Conservation (phyloP, 2,329 filamentous ascomycete species). For the Neonectria sp. region DNA sequence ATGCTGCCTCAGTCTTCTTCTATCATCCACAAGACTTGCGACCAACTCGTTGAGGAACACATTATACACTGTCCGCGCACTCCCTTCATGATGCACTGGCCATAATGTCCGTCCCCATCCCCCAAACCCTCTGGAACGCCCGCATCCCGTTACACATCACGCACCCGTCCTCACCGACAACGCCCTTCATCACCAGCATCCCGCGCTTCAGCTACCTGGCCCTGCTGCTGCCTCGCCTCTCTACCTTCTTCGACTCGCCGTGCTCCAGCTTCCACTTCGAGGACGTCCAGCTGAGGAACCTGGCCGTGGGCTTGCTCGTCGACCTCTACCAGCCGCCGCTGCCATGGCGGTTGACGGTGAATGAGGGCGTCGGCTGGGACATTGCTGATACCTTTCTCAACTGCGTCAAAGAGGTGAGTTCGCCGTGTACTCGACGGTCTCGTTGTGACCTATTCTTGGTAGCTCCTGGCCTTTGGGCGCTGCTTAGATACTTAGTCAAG, state of each 20-base stretch:
- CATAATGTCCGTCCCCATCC: constrained; percentile 51
- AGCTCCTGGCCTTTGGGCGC: neutral
- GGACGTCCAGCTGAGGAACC: constrained; percentile 66
- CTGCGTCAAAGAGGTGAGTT: constrained; percentile 72
- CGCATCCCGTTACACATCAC: constrained; percentile 70
- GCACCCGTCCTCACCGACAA: constrained; percentile 62
- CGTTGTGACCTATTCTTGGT: neutral
- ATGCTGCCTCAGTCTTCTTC: neutral
- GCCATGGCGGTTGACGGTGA: constrained; percentile 70
- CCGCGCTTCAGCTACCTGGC: constrained; percentile 74
- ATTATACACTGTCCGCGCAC: neutral
- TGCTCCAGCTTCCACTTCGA: constrained; percentile 74
- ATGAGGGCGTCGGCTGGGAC: constrained; percentile 71
- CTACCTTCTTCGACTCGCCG: constrained; percentile 66
- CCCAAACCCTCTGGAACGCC: constrained; percentile 68
- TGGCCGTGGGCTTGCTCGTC: constrained; percentile 68
- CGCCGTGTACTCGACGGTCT: neutral
- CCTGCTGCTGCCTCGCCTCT: constrained; percentile 69
- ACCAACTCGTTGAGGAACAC: neutral
- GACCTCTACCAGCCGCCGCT: constrained; percentile 70
- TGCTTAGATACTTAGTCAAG: neutral
- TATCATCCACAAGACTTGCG: constrained; percentile 5
- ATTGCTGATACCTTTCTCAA: constrained; percentile 76
- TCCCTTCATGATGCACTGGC: constrained; percentile 34
- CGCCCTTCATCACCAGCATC: constrained; percentile 67